These are phyloP conservation scores for Mrakia blollopis DNA, from an alignment of 768 basidiomycete species.

Conservation along the genomic window DNA sequence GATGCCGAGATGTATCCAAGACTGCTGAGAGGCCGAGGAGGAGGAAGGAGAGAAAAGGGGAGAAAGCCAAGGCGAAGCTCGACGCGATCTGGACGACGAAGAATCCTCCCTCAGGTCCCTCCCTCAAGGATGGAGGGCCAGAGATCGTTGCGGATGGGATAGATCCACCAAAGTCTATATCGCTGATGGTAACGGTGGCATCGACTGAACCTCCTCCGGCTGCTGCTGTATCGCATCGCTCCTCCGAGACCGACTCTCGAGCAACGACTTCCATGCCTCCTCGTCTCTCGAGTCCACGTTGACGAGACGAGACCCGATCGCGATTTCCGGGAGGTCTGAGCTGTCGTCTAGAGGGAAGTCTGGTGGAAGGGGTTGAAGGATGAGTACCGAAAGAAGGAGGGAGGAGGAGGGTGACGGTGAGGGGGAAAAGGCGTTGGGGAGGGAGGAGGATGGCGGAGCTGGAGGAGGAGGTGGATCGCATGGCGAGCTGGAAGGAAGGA, in stretches of 20 bases:
- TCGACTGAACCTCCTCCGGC: neutral
- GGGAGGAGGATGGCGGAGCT: neutral
- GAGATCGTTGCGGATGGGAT: neutral
- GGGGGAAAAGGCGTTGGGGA: neutral
- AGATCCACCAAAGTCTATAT: neutral
- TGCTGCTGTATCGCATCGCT: neutral
- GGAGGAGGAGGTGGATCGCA: neutral
- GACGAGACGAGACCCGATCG: constrained; percentile 3
- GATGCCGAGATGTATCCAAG: too few relatives aligned
- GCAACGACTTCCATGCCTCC: neutral
- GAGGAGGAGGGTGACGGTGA: neutral
- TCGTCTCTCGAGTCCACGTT: neutral
- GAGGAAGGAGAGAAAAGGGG: neutral
- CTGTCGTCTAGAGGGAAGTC: neutral
- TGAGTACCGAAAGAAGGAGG: neutral
- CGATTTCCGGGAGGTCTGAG: neutral
- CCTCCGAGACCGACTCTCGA: neutral
- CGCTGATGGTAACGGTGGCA: neutral
- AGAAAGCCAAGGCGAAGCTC: too few relatives aligned
- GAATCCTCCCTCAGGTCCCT: too few relatives aligned
- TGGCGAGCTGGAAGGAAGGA: neutral
- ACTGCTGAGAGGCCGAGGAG: too few relatives aligned
- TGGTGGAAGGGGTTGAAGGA: neutral
- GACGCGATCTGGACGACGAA: too few relatives aligned
- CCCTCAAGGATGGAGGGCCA: neutral